Evolutionary conservation across 805 yeast species (phyloP), one percentile per base, ranked within the genome.

Genomic region (Yarrowia osloensis): DNA sequence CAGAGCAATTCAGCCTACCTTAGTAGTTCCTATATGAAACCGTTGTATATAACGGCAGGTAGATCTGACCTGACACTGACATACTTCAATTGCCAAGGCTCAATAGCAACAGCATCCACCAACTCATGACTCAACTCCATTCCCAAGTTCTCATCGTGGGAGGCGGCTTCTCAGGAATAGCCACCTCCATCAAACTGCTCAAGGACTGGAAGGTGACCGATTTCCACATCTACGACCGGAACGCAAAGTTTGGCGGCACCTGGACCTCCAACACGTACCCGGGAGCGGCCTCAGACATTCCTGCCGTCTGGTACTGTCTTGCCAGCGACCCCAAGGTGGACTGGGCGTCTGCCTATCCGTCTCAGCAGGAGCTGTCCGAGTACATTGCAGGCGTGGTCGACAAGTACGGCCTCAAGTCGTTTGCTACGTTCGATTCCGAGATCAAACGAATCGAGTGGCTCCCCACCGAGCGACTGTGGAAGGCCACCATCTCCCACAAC

Each of bases 261-360:
- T 70, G 73, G 73, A 50, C 63, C n/a, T 55, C 68, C 17, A 70
- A 70, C 63, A 59, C 70, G 6, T 70, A 70, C 35, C 73, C 73
- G 7, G 71, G 71, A 19, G 69, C 70, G 8, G 70, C 71, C 21
- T 57, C 63, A 1, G 71, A 70, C 47, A 68, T 70, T 22, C 71
- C 71, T 35, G 71, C 71, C 13, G 57, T 67, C 19, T 67, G 67
- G 65, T 70, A 70, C 46, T 69, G 71, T 17, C 67, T 69, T 3
- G 70, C 70, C n/a, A 66, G 69, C 7, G 70, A 69, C 12, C 71
- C 69, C 42, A 69, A 69, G 52, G 65, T 67, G 5, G 54, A 69
- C 24, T 69, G 71, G 71, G 21, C 52, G 17, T 15, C 28, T 11
- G 19, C 62, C 3, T 61, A 59, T 22, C 71, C 71, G 13, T 70